Base-by-base conservation (phyloP, 2,329 filamentous ascomycete genomes). In the Sporothrix sp. region DNA sequence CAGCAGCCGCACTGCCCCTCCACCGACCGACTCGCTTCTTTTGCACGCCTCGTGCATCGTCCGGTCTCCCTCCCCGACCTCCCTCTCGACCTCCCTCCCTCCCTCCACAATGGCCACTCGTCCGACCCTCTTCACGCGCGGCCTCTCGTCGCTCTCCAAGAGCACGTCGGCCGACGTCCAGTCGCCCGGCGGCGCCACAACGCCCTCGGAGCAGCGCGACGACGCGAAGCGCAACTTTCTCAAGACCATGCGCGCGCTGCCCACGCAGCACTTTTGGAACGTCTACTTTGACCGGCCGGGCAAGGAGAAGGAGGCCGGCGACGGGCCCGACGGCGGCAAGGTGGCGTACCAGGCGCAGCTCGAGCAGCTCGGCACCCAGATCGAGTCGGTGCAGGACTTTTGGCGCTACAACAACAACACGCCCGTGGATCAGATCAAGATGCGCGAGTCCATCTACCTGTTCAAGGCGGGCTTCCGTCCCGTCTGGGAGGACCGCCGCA, bases 401-500 rank as follows among this genome's bases (percentile, higher is more conserved):
- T 89, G 85, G 81, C 78, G 84, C 55, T 85, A 88, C 69, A 81
- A 82, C 70, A 89, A 90, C 70, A 88, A 89, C 67, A 86, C 83
- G 35, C 85, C 85, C 14, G 82, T 87, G 61, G 78, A 83, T 52
- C 78, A 82, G 64, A 81, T 90, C 66, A 83, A 83, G 66, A 81
- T 85, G 72, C 81, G 84, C 61, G 84, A 89, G 68, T 84, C 81
- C 40, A 77, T 89, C 57, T 87, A 89, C 64, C 75, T 90, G 57
- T 89, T 89, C 73, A 88, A 88, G 66, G 74, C 79, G 55, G 85
- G 85, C 32, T 87, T 87, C 66, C 78, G 77, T 56, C 85, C 85
- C 51, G 71, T 88, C 58, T 89, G 85, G 85, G 85, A 89, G 68
- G 91, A 97, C 64, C 79, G 86, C 36, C 82, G 93, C 60, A 96